Percentiles rank a stretch among this genome's conserved stretches.
Evolutionary conservation across 2,329 filamentous ascomycete species (phyloP).

Genomic region (Penicillium brevicompactum): DNA sequence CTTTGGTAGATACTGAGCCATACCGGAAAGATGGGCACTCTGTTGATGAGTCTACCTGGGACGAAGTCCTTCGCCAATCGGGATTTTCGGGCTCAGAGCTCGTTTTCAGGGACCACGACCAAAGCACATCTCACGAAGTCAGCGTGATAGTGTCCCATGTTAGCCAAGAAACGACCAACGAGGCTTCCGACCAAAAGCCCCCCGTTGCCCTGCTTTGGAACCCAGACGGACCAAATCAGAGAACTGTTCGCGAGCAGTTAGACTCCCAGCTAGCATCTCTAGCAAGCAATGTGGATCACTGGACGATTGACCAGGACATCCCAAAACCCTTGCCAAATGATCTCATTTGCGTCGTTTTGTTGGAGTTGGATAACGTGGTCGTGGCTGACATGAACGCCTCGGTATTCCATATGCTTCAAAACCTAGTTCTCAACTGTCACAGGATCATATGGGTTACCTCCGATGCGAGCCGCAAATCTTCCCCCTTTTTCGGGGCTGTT

Average conservation of each 20-base stretch:
- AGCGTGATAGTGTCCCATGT: neutral
- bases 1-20: neutral
- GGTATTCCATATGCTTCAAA: neutral
- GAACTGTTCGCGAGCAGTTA: neutral
- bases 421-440: neutral
- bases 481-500: neutral
- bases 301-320: neutral
- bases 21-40: neutral
- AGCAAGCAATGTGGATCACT: neutral
- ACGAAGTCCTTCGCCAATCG: neutral
- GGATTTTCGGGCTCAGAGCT: neutral
- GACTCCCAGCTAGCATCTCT: neutral
- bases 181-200: neutral
- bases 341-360: neutral
- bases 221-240: neutral
- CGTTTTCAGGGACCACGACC: neutral
- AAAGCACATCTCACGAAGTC: neutral
- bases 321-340: neutral
- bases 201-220: neutral
- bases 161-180: too few relatives aligned
- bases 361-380: neutral
- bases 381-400: neutral
- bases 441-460: neutral
- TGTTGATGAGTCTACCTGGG: neutral
- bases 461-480: neutral